These are phyloP conservation scores for Tetrapisispora fleetii DNA, from an alignment of 805 yeast genomes.

Conservation along the genomic window DNA sequence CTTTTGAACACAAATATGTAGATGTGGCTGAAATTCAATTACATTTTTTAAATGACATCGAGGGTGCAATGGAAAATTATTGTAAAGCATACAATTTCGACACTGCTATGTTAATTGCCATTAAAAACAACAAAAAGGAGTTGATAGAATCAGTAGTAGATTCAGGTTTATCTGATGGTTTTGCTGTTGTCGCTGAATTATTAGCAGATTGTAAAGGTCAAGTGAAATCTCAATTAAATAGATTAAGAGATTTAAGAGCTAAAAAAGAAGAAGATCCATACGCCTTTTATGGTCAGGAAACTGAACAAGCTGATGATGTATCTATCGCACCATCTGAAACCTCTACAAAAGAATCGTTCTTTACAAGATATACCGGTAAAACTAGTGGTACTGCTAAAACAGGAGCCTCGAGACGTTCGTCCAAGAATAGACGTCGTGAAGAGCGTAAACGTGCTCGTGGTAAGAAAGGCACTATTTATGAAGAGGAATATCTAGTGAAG, in stretches of 20 bases:
- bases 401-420: slow-evolving; percentile 86
- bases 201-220: slow-evolving; percentile 91
- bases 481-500: slow-evolving; percentile 85
- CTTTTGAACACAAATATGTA: slow-evolving; percentile 60
- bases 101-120: slow-evolving; percentile 62
- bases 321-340: slow-evolving; percentile 92
- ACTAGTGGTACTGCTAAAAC: slow-evolving; percentile 94
- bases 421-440: slow-evolving; percentile 88
- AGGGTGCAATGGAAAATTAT: slow-evolving; percentile 53
- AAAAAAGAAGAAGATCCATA: slow-evolving; percentile 81
- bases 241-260: slow-evolving; percentile 74
- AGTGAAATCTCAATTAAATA: slow-evolving; percentile 65
- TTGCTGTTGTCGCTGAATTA: slow-evolving; percentile 77
- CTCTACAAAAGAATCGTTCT: slow-evolving; percentile 84
- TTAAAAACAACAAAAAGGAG: slow-evolving; percentile 34
- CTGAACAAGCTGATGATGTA: slow-evolving; percentile 83
- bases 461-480: slow-evolving; percentile 94
- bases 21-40: slow-evolving; percentile 75
- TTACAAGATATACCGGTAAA: slow-evolving; percentile 93
- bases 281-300: slow-evolving; percentile 66
- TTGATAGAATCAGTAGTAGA: slow-evolving; percentile 54
- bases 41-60: slow-evolving; percentile 49
- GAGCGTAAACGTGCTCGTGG: slow-evolving; percentile 95
- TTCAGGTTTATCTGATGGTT: slow-evolving; percentile 73
- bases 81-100: slow-evolving; percentile 70